Base-by-base conservation (phyloP, 768 basidiomycete species). In the Agrocybe pediades region DNA sequence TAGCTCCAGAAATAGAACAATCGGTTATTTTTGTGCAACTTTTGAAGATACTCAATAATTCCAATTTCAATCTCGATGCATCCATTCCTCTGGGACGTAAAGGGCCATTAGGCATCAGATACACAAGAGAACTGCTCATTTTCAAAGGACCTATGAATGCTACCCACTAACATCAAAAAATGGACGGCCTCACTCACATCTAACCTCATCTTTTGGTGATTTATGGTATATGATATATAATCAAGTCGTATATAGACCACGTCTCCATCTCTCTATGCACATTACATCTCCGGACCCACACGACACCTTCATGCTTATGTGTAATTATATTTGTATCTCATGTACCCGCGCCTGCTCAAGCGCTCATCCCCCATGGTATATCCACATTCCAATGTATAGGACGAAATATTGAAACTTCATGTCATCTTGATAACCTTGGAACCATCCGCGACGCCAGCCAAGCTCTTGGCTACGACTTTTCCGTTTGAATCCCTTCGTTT, bases 401-500 rank as follows among this genome's bases (percentile, higher is more conserved):
- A 36, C 33, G 33, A 11, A 15, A 4, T 15, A 3, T 15, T 15
- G 11, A 36, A 36, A 36, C 15, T 27, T 46, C 41, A 55, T 54
- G 62, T 62, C 74, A 77, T 76, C 62, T 72, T 74, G 56, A 93
- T 69, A 6, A 95, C 89, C 65, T 83, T 86, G 50, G 78, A 82
- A 9, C 87, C 87, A 58, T 92, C 89, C 5, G 79, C 88, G 17
- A 90, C 60, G 3, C 84, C 88, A 7, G 68, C 77, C 4, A 90
- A 74, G 58, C 77, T 85, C 64, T 85, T 82, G 1, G 88, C 88
- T n/a, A 69, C 65, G 9, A 92, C 76, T 20, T 78, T 74, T 7
- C 88, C 90, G 16, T 83, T 63, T 11, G 55, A 59, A 55, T 76
- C 75, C 66, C 76, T 83, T 30, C 90, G 85, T 49, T 74, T 74